Base-by-base conservation (phyloP, 164 flowering plant genomes). In the Euptelea pleiosperma region DNA sequence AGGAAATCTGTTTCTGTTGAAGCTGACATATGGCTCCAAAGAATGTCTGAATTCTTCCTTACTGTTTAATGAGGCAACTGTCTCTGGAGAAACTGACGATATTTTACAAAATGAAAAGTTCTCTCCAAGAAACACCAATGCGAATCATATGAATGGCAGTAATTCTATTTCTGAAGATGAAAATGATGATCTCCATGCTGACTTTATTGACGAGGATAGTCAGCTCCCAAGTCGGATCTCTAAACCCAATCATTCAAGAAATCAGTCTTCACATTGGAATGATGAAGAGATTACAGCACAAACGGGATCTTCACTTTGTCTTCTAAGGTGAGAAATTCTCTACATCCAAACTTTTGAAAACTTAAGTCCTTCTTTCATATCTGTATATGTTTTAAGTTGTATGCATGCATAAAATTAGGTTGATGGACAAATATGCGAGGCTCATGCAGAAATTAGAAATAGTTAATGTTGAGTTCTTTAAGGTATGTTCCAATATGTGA, bases 151-250 rank as follows among this genome's bases (percentile, higher is more conserved):
- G 28, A 80, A 83, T 75, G 89, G 87, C 24, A 50, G 60, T 19
- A 60, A 53, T 61, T 36, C 81, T 67, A 55, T 76, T 62, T 64
- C 70, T 8, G 98, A 91, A 55, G 99, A 91, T 69, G 99, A 94
- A 84, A 82, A 84, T 72, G 99, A 94, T 72, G 99, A 94, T 74
- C 95, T 94, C 57, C 86, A 74, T 55, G 99, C 99, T 29, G 99
- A 94, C 74, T 94, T 89, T 63, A 94, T 94, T 73, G 99, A 94
- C 68, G 99, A 94, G 71, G 99, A 94, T 61, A 94, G 99, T 76
- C 99, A 94, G 76, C 97, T 91, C 16, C 99, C 99, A 26, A 91
- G 99, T 70, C 86, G 97, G 59, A 77, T 74, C 63, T 79, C 89
- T 57, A 87, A 70, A 63, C 81, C 81, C 30, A 74, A 40, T 35